A percentile compares a stretch with the other conserved stretches of the same genome.
phyloP scores from a whole-genome alignment of 306 rosid species.

The Sphenostylis stenocarpa region DNA sequence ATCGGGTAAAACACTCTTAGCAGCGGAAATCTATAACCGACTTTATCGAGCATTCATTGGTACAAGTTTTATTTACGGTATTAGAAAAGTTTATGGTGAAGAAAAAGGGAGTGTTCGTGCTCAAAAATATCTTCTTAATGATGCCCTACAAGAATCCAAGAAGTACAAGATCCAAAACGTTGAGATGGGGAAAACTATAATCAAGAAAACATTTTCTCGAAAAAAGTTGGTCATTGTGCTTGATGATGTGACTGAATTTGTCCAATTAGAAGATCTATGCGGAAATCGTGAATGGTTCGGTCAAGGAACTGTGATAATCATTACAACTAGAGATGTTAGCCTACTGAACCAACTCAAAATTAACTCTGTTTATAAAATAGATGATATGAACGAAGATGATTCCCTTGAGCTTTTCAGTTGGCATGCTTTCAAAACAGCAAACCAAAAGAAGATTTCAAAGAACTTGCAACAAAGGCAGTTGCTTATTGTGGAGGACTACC shows the following conservation, averaged over 20 bases:
- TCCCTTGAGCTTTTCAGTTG: slow-evolving; percentile 28
- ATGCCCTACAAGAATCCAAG: no score
- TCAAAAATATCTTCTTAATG: no score
- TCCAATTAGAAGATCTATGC: background rate
- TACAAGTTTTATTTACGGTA: no score
- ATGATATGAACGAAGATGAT: slow-evolving; percentile 22
- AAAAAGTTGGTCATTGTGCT: background rate
- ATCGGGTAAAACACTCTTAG: no score
- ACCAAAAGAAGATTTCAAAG: background rate
- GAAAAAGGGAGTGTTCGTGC: no score
- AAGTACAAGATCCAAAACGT: no score
- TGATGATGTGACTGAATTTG: background rate
- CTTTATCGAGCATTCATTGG: no score
- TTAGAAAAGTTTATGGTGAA: no score
- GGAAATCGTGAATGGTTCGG: slow-evolving; percentile 15
- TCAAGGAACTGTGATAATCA: slow-evolving; percentile 23
- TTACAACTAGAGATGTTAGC: slow-evolving; percentile 33
- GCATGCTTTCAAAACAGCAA: slow-evolving; percentile 31
- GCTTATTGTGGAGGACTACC: slow-evolving; percentile 38
- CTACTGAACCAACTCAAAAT: background rate
- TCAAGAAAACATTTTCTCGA: background rate
- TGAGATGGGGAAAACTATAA: background rate
- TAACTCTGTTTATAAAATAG: background rate
- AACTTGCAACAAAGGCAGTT: slow-evolving; percentile 9
- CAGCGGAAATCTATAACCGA: no score